phyloP scores from a whole-genome alignment of 768 basidiomycete genomes.

The Tylopilus felleus region DNA sequence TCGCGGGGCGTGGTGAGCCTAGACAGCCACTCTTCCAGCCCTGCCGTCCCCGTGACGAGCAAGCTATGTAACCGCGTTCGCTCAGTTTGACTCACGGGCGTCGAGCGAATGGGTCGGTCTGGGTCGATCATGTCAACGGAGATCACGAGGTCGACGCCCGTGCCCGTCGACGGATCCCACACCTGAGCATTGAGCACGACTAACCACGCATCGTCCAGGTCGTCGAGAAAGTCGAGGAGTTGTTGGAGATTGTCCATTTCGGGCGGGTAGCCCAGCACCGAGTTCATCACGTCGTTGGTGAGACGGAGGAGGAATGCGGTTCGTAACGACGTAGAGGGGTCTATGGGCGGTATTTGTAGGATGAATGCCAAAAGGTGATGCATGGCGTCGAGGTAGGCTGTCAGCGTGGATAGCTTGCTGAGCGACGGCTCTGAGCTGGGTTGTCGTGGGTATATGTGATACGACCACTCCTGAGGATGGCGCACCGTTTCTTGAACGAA shows the following conservation, averaged over 20 bases:
- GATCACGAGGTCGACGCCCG: constrained; percentile 40
- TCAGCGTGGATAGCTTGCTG: constrained; percentile 54
- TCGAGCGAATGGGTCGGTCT: constrained; percentile 33
- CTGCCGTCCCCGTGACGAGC: constrained; percentile 54
- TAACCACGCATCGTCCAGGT: constrained; percentile 74
- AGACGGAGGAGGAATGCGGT: constrained; percentile 66
- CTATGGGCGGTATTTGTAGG: constrained; percentile 71
- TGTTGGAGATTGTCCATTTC: constrained; percentile 42
- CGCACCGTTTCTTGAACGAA: constrained; percentile 73
- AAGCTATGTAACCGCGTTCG: constrained; percentile 66
- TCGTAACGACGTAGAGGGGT: constrained; percentile 66
- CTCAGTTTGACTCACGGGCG: constrained; percentile 67
- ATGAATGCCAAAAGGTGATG: constrained; percentile 58
- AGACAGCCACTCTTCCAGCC: constrained; percentile 68
- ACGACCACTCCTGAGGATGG: constrained; percentile 1
- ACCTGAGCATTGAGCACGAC: constrained; percentile 59
- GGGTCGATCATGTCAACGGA: constrained; percentile 35
- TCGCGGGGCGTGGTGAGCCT: constrained; percentile 26
- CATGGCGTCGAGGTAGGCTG: constrained; percentile 55
- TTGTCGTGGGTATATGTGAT: constrained; percentile 1
- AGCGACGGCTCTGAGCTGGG: constrained; percentile 33
- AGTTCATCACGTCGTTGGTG: constrained; percentile 61
- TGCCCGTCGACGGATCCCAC: constrained; percentile 55
- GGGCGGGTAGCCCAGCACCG: constrained; percentile 60
- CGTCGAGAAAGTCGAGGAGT: constrained; percentile 64